Evolutionary conservation across 2,329 filamentous ascomycete genomes (phyloP), one percentile per base, ranked within the genome.

Genomic region (Trichoderma sp.): DNA sequence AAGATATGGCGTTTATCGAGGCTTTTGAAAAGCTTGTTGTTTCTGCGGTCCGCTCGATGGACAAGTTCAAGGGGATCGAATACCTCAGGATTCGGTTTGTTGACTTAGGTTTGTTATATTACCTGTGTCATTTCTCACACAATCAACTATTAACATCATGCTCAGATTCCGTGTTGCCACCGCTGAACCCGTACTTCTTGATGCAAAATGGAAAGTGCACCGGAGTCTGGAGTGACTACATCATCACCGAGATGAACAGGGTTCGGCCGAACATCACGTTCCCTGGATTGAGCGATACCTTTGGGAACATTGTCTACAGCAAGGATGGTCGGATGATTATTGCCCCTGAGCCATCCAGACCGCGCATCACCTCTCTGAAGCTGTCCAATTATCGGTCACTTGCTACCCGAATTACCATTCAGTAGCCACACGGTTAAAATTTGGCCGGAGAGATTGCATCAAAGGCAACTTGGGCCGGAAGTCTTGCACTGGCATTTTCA

Each of bases 71-170:
- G 63, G 79, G 82, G n/a, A 78, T 93, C 35, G 80, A 87, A 53
- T 87, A 88, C 75, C 77, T 93, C 70, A 84, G 90, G 67, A 92
- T 93, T 73, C 87, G 90, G 65, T 93, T 91, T 73, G 89, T 93
- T 64, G 90, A 93, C 76, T 82, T 93, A 6, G 84, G 87, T 89
- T 82, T 72, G 82, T 77, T 34, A 19, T 25, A 34, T 17, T 17
- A 13, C 13, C 6, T 17, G n/a, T 35, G 3, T 17, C 9, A 10
- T 10, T 34, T 54, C n/a, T 22, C 48, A 17, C n/a, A 29, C 34
- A 9, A 22, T 5, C 52, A 53, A 17, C 22, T 57, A 10, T 12
- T 32, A 35, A 45, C 22, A 22, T 8, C 27, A 5, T 1, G 58
- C 35, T 10, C 34, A 89, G 90, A 93, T 74, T 91, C 90, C 2